A percentile compares a stretch with the other conserved stretches of the same genome.
Conservation (phyloP, 306 rosid genomes). For the Calophaca sinica region DNA sequence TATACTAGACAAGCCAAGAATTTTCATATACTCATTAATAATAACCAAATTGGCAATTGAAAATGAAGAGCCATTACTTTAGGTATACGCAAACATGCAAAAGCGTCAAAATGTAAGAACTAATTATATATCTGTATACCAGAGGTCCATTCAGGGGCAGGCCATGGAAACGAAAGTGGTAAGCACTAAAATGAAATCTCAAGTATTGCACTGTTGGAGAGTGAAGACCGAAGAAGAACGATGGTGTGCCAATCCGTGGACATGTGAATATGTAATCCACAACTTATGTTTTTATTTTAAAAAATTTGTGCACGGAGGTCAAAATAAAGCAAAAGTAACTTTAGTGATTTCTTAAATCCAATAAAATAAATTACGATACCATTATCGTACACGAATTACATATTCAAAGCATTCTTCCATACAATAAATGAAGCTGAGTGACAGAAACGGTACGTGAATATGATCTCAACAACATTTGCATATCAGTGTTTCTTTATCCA, state of each 20-base stretch:
- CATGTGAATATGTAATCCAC: neutral
- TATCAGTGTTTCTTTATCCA: constrained; percentile 36
- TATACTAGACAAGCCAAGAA: constrained; percentile 7
- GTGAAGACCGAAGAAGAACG: neutral
- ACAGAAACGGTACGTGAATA: neutral
- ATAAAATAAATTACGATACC: neutral
- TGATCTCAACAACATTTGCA: constrained; percentile 42
- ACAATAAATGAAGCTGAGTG: constrained; percentile 2
- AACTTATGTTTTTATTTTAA: no score
- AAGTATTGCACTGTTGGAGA: neutral
- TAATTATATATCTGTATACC: neutral
- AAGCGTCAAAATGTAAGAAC: neutral
- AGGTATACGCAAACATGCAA: neutral
- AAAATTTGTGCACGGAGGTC: neutral
- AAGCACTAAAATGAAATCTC: constrained; percentile 16
- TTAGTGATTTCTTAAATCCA: neutral
- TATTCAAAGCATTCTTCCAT: constrained; percentile 9
- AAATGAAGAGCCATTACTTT: neutral
- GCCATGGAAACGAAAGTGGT: constrained; percentile 37
- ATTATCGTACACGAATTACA: neutral
- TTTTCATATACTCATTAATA: neutral
- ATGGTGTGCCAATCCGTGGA: neutral
- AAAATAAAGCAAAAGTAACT: no score
- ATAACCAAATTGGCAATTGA: constrained; percentile 16
- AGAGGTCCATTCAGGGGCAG: constrained; percentile 40